Conservation (phyloP, 495 filamentous ascomycete genomes). For the Stereocaulon alpinum region DNA sequence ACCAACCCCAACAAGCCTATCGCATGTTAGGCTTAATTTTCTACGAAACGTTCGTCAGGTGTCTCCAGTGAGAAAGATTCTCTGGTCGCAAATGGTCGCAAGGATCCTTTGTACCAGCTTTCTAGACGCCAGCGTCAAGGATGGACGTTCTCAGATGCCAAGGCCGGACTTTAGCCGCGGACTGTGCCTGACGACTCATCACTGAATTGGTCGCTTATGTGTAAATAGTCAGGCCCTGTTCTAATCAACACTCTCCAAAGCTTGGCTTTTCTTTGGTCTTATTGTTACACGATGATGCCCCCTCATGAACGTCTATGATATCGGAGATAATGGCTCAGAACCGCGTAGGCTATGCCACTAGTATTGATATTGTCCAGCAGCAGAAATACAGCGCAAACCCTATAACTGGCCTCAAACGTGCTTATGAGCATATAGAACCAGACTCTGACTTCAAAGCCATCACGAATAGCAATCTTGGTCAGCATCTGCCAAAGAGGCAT, state of each 20-base stretch:
- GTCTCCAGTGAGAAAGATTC: background rate
- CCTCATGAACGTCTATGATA: background rate
- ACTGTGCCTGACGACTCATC: background rate
- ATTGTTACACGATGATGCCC: background rate
- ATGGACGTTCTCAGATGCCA: background rate
- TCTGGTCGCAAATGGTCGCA: background rate
- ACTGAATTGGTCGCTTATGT: no score
- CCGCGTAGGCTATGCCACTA: background rate
- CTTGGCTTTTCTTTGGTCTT: background rate
- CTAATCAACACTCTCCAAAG: background rate
- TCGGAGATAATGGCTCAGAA: background rate
- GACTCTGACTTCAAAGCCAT: constrained; percentile 1
- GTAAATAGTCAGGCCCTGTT: background rate
- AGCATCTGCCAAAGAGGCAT: constrained; percentile 15
- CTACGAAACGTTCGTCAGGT: background rate
- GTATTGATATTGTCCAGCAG: constrained; percentile 11
- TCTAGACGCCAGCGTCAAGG: background rate
- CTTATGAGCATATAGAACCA: constrained; percentile 1
- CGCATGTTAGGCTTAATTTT: background rate
- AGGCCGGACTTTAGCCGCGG: background rate
- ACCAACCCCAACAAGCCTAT: background rate
- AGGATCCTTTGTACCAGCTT: background rate
- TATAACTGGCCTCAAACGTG: constrained; percentile 10
- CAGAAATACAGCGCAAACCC: constrained; percentile 4
- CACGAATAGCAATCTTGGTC: background rate